Conservation (phyloP, 352 stramenopile genomes). For the Pythium phragmiticola region DNA sequence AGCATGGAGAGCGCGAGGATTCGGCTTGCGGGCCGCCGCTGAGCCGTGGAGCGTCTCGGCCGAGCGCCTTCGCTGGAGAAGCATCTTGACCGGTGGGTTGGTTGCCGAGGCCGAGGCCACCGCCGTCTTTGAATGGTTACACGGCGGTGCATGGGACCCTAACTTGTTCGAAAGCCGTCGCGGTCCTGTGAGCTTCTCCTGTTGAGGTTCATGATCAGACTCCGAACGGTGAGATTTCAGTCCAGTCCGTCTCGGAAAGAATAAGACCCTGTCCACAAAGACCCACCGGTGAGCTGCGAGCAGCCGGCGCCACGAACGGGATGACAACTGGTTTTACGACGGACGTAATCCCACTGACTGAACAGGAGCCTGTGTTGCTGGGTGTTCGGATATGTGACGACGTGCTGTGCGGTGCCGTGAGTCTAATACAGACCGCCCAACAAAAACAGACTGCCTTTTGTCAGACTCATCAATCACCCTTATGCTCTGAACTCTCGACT, state of each 20-base stretch:
- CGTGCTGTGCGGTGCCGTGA: background rate
- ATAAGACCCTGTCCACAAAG: background rate
- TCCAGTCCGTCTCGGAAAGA: background rate
- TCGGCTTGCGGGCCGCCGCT: background rate
- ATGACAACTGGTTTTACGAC: background rate
- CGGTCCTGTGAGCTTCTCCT: background rate
- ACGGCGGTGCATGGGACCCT: background rate
- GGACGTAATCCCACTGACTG: background rate
- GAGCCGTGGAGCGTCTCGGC: slow-evolving; percentile 19
- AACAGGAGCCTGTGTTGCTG: background rate
- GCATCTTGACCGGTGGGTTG: slow-evolving; percentile 64
- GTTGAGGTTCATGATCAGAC: background rate
- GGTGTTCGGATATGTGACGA: background rate
- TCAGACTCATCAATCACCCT: slow-evolving; percentile 6
- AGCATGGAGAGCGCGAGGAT: background rate
- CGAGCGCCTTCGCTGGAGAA: slow-evolving; percentile 47
- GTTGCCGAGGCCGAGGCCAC: slow-evolving; percentile 19
- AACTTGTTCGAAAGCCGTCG: background rate
- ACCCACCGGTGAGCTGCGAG: background rate
- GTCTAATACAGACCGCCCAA: background rate
- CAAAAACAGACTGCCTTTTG: slow-evolving; percentile 17
- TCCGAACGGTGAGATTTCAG: background rate
- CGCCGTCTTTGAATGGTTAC: background rate
- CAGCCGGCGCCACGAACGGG: background rate
- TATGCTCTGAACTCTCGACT: slow-evolving; percentile 3